Base-by-base conservation (phyloP, 352 stramenopile species). In the Pythium volutum region DNA sequence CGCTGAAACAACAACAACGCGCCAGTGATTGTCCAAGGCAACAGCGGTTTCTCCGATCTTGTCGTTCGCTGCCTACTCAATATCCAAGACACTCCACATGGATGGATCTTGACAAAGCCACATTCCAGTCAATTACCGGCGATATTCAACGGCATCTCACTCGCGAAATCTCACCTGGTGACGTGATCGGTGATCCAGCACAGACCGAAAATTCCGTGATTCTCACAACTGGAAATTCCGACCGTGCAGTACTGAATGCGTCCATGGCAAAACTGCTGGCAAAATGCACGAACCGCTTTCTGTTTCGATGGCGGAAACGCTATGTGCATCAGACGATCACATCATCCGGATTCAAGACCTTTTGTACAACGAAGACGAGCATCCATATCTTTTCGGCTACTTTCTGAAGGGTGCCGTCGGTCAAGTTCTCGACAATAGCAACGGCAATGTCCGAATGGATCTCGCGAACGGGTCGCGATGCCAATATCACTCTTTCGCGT, bases 341-440 rank as follows among this genome's bases (percentile, higher is more conserved):
- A 12, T 10, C 14, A 12, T 18, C 49, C 14, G 25, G 16, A 5
- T 12, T 14, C 23, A 25, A 15, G 26, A 33, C n/a, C 20, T 59
- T 10, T 16, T 66, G 6, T 66, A 66, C 45, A 25, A 41, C 15
- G 59, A 66, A 55, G 12, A 48, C 11, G 39, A 66, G 2, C n/a
- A 42, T n/a, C 59, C 59, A 16, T 25, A 3, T 16, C 31, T 66
- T 9, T 66, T 66, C 23, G 59, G 50, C 2, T 66, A 66, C 26
- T 66, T 66, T 46, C 60, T 60, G 22, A 58, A 60, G 22, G 59
- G 59, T 18, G 50, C 59, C 6, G 4, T 3, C 22, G 59, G 41
- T 12, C 59, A 66, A 22, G 16, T 66, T 15, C 51, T 65, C 8
- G 58, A 65, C 31, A 65, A 65, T 33, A 23, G 16, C 5, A 65